Evolutionary conservation across 1,284 basidiomycete species (phyloP).

Genomic region (Naganishia liquefaciens): DNA sequence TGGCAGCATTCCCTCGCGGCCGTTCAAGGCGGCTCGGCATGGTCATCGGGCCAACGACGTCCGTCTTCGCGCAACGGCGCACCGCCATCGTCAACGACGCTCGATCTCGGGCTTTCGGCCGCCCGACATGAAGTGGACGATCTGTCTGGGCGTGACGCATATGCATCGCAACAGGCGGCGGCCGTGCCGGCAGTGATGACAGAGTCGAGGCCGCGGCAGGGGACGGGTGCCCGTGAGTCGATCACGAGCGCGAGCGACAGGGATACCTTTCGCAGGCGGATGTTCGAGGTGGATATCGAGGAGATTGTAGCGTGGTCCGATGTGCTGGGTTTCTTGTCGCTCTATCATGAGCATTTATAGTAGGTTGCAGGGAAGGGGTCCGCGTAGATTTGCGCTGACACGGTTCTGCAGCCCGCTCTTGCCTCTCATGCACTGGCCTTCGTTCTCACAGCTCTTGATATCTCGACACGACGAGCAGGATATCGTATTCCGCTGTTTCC

Average conservation of each 20-base stretch:
- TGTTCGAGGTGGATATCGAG: slow-evolving; percentile 32
- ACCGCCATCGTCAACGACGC: no score
- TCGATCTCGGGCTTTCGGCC: no score
- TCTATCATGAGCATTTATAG: slow-evolving; percentile 42
- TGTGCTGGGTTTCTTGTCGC: slow-evolving; percentile 38
- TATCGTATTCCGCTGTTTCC: slow-evolving; percentile 37
- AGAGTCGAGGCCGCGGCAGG: slow-evolving; percentile 1
- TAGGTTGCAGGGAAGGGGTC: slow-evolving; percentile 21
- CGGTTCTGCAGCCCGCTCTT: slow-evolving; percentile 36
- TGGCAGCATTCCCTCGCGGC: slow-evolving; percentile 12
- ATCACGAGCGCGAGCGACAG: slow-evolving; percentile 10
- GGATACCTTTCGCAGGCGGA: background rate
- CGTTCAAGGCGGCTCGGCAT: background rate
- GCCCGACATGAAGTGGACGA: no score
- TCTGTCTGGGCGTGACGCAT: background rate
- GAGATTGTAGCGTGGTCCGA: slow-evolving; percentile 37
- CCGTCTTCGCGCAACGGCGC: background rate
- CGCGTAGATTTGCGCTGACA: background rate
- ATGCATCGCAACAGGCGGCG: background rate
- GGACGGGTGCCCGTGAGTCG: slow-evolving; percentile 6
- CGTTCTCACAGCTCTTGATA: slow-evolving; percentile 41
- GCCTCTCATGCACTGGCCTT: slow-evolving; percentile 43
- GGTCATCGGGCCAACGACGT: background rate
- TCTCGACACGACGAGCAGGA: slow-evolving; percentile 38
- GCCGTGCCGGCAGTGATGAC: background rate